Percentiles rank a stretch among this genome's conserved stretches.
Conservation (phyloP, 257 asterid genomes). For the Nicotiana knightiana region DNA sequence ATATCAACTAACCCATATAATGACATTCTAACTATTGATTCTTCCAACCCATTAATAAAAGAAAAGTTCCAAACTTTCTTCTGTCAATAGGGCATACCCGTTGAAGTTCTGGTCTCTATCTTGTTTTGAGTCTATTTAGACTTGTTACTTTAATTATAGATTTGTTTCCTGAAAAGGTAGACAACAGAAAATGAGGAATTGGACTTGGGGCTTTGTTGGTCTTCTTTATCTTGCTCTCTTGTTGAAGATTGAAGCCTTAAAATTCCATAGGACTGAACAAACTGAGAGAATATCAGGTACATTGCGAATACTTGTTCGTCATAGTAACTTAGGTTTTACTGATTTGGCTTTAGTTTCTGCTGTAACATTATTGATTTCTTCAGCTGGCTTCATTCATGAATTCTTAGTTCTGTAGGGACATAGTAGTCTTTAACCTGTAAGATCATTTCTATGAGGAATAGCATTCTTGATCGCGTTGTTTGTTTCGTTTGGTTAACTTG, state of each 20-base stretch:
- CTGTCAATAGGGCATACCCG: background rate
- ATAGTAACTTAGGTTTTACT: background rate
- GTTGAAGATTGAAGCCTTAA: conserved; percentile 27
- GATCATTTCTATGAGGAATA: background rate
- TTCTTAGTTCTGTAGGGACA: background rate
- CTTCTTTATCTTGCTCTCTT: conserved; percentile 16
- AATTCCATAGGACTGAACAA: conserved; percentile 29
- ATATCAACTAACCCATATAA: conserved; percentile 35
- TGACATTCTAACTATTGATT: conserved; percentile 46
- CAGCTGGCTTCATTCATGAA: background rate
- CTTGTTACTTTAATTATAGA: background rate
- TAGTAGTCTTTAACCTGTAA: background rate
- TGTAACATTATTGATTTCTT: background rate
- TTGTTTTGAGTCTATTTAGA: background rate
- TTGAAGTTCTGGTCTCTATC: conserved; percentile 14
- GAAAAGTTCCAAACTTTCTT: background rate
- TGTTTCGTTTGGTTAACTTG: background rate
- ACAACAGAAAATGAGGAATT: conserved; percentile 16
- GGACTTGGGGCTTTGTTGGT: conserved; percentile 16
- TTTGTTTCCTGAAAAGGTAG: conserved; percentile 2
- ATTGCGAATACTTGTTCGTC: background rate
- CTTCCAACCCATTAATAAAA: conserved; percentile 20
- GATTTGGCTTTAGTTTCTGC: background rate
- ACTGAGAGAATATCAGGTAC: conserved; percentile 44
- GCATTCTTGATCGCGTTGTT: background rate